Evolutionary conservation across 257 asterid genomes (phyloP).

Genomic region (Solanum medicagineum): DNA sequence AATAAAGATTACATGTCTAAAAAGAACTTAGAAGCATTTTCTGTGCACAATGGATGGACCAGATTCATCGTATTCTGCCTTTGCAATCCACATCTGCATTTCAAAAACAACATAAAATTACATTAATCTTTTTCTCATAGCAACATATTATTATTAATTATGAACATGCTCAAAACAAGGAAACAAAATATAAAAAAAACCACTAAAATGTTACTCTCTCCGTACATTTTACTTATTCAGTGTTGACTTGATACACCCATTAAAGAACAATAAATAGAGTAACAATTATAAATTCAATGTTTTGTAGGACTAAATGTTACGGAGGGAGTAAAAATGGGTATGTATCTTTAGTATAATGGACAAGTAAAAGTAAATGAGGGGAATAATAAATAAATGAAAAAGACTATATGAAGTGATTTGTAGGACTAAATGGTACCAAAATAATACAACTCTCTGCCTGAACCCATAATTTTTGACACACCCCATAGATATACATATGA

Average conservation of each 20-base stretch:
- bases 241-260: too few species aligned
- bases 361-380: too few species aligned
- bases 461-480: too few species aligned
- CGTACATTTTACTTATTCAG: too few species aligned
- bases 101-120: background rate
- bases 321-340: too few species aligned
- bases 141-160: background rate
- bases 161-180: background rate
- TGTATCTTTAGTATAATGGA: too few species aligned
- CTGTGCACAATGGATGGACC: constrained; percentile 25
- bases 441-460: background rate
- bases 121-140: background rate
- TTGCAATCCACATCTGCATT: constrained; percentile 20
- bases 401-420: background rate
- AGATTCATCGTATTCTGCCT: constrained; percentile 18
- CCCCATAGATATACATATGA: too few species aligned
- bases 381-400: too few species aligned
- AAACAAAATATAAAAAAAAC: background rate
- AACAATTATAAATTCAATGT: too few species aligned
- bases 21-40: constrained; percentile 16
- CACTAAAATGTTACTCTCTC: background rate
- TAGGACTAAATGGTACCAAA: background rate
- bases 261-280: too few species aligned
- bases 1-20: background rate
- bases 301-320: too few species aligned